Evolutionary conservation across 2,329 filamentous ascomycete genomes (phyloP).

Genomic region (Fusarium chaquense): DNA sequence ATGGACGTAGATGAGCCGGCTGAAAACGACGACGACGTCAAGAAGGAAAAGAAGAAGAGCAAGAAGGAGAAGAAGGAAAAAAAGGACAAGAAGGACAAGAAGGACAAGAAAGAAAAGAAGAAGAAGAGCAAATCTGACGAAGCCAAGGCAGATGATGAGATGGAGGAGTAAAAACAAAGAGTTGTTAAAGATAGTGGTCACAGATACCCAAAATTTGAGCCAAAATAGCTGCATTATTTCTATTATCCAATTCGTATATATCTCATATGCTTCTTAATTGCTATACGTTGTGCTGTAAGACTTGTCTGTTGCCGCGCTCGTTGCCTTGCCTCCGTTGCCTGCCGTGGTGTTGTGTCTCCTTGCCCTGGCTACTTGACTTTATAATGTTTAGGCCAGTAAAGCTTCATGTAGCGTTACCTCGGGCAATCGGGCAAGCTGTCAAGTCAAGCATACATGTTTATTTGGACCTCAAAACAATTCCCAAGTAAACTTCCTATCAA

Average conservation of each 20-base stretch:
- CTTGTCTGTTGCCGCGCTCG: background rate
- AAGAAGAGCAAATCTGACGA: conserved; percentile 21
- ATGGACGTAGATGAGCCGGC: conserved; percentile 28
- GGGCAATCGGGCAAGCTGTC: background rate
- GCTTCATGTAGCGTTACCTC: background rate
- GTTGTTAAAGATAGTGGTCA: conserved; percentile 21
- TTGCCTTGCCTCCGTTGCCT: background rate
- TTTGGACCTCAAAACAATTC: too few species aligned
- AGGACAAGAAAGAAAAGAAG: conserved; percentile 18
- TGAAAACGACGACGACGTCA: conserved; percentile 8
- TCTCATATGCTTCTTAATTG: too few species aligned
- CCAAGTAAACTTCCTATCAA: background rate
- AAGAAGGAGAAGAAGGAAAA: conserved; percentile 4
- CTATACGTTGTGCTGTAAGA: background rate
- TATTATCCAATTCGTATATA: background rate
- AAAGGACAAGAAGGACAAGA: conserved; percentile 10
- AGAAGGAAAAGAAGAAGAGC: conserved; percentile 4
- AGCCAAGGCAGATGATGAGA: conserved; percentile 16
- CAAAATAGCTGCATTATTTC: conserved; percentile 2
- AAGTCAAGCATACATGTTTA: background rate
- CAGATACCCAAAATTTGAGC: conserved; percentile 38
- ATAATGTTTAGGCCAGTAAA: background rate
- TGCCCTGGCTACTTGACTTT: background rate
- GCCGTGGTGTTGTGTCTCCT: background rate
- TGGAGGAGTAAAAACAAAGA: conserved; percentile 28